phyloP scores from a whole-genome alignment of 768 basidiomycete species.

The Russula emetica region DNA sequence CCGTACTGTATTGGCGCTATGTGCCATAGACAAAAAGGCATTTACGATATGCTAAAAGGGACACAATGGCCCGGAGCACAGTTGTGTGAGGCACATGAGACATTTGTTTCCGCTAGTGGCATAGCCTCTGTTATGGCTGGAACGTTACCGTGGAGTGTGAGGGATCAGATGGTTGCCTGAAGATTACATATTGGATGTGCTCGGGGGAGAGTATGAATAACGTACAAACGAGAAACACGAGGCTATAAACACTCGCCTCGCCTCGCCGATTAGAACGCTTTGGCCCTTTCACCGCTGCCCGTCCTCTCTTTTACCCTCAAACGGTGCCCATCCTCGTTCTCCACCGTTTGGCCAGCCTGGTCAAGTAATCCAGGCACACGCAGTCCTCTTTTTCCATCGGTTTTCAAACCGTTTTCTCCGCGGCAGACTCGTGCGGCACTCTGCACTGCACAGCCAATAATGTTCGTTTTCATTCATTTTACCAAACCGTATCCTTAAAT shows the following conservation, averaged over 20 bases:
- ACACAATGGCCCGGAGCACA: background rate
- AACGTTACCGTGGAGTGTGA: too few species aligned
- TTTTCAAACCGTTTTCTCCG: background rate
- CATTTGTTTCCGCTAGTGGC: too few species aligned
- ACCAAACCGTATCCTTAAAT: background rate
- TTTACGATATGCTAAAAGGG: background rate
- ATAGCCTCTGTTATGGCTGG: too few species aligned
- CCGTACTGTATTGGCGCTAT: background rate
- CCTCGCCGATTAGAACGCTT: background rate
- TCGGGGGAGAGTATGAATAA: background rate
- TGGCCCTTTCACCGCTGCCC: background rate
- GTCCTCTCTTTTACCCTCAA: background rate
- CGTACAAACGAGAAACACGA: background rate
- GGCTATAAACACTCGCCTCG: constrained; percentile 6
- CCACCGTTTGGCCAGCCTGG: background rate
- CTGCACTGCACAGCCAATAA: background rate
- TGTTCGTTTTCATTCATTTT: constrained; percentile 2
- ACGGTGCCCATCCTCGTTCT: background rate
- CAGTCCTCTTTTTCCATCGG: background rate
- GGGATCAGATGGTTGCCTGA: background rate
- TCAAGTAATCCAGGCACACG: background rate
- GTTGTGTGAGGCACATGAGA: too few species aligned
- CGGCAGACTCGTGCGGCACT: constrained; percentile 7
- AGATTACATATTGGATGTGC: background rate
- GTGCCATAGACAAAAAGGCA: background rate